Evolutionary conservation across 306 rosid species (phyloP).

Genomic region (Vicia faba): DNA sequence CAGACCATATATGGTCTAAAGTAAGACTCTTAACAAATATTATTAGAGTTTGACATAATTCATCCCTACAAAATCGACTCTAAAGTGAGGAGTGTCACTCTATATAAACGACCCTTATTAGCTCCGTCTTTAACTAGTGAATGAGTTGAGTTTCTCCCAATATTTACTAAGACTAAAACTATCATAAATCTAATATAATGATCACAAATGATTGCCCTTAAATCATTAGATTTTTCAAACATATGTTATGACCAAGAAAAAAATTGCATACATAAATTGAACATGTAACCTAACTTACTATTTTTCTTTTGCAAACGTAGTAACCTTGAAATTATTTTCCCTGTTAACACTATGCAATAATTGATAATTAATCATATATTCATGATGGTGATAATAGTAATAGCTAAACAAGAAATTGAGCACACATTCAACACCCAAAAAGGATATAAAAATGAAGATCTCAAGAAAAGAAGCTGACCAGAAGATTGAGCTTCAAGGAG

Average conservation of each 20-base stretch:
- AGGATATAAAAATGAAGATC: neutral
- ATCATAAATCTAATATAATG: slow-evolving; percentile 1
- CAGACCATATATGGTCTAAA: too few relatives aligned
- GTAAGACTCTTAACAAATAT: too few relatives aligned
- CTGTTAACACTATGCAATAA: neutral
- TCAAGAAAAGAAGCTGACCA: slow-evolving; percentile 47
- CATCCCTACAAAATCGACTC: too few relatives aligned
- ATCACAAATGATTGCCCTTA: slow-evolving; percentile 2
- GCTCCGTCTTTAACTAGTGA: too few relatives aligned
- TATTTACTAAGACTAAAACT: slow-evolving; percentile 5
- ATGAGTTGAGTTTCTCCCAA: too few relatives aligned
- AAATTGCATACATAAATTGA: neutral
- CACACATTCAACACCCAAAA: neutral
- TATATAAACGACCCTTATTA: too few relatives aligned
- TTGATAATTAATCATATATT: slow-evolving; percentile 15
- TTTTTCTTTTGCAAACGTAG: neutral
- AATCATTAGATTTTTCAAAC: neutral
- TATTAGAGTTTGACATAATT: too few relatives aligned
- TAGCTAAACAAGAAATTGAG: neutral
- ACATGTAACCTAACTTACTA: neutral
- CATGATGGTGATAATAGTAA: neutral
- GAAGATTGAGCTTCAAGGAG: slow-evolving; percentile 67
- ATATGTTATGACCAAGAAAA: neutral
- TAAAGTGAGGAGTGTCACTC: too few relatives aligned
- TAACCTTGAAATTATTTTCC: neutral